phyloP scores from a whole-genome alignment of 2,329 filamentous ascomycete species.

The Xylariaceae sp. region DNA sequence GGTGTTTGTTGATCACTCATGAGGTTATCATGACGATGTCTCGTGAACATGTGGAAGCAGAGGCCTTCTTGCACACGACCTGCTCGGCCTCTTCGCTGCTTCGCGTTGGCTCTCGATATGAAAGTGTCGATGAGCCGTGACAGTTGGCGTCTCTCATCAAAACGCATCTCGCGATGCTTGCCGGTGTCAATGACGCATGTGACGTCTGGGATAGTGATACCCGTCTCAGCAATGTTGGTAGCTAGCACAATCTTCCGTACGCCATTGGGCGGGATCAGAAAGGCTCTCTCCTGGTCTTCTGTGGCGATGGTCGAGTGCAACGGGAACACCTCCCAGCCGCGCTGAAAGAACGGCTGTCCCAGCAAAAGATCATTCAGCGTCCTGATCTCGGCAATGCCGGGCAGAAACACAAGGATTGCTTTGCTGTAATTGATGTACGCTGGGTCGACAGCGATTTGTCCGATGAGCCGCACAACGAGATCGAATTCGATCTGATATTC shows the following conservation, averaged over 20 bases:
- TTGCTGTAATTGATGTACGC: constrained; percentile 68
- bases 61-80: constrained; percentile 92
- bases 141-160: constrained; percentile 86
- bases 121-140: constrained; percentile 90
- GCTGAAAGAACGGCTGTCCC: constrained; percentile 66
- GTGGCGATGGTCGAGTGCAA: constrained; percentile 93
- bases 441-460: constrained; percentile 63
- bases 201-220: constrained; percentile 96
- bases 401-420: constrained; percentile 89
- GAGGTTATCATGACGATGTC: constrained; percentile 72
- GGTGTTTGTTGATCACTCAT: constrained; percentile 93
- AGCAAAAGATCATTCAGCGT: constrained; percentile 79
- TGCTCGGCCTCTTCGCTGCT: constrained; percentile 86
- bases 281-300: constrained; percentile 92
- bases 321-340: constrained; percentile 78
- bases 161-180: constrained; percentile 96
- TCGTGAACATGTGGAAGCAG: constrained; percentile 95
- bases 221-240: constrained; percentile 97
- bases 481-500: constrained; percentile 90
- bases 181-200: constrained; percentile 95
- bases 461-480: constrained; percentile 71
- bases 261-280: constrained; percentile 73
- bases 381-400: constrained; percentile 88
- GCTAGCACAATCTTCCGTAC: constrained; percentile 89
- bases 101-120: constrained; percentile 90